These are phyloP conservation scores for Craterostigma plantagineum DNA, from an alignment of 257 asterid species.

Conservation along the genomic window DNA sequence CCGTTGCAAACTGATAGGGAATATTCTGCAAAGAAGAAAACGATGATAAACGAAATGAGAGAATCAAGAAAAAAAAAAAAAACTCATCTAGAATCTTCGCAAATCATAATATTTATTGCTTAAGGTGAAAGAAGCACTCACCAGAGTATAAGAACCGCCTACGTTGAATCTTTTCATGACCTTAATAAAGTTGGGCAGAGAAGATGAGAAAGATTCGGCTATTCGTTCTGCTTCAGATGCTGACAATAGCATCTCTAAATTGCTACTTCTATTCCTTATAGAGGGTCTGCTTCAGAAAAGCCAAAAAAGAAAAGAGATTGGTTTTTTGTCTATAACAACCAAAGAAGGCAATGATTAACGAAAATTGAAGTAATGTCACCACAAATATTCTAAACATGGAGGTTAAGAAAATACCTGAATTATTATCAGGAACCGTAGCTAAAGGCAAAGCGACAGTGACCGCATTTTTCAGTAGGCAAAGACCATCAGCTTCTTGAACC, in stretches of 20 bases:
- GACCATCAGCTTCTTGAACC: constrained; percentile 18
- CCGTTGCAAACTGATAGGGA: constrained; percentile 79
- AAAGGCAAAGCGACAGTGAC: constrained; percentile 45
- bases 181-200: constrained; percentile 53
- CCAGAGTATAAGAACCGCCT: constrained; percentile 91
- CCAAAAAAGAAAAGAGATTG: background rate
- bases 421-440: constrained; percentile 17
- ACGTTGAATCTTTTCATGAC: constrained; percentile 85
- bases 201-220: constrained; percentile 48
- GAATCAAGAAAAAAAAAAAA: too few species aligned
- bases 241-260: constrained; percentile 37
- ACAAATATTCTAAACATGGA: too few species aligned
- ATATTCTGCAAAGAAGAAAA: constrained; percentile 39
- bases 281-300: constrained; percentile 26
- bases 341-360: too few species aligned
- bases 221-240: constrained; percentile 69
- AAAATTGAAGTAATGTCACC: too few species aligned
- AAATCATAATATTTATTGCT: too few species aligned
- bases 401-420: constrained; percentile 31
- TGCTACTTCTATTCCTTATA: constrained; percentile 14
- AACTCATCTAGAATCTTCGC: too few species aligned
- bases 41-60: background rate
- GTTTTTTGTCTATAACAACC: too few species aligned
- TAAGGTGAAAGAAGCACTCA: constrained; percentile 15
- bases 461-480: constrained; percentile 14